Conservation (phyloP, 495 filamentous ascomycete species). For the Trypethelium eluteriae region DNA sequence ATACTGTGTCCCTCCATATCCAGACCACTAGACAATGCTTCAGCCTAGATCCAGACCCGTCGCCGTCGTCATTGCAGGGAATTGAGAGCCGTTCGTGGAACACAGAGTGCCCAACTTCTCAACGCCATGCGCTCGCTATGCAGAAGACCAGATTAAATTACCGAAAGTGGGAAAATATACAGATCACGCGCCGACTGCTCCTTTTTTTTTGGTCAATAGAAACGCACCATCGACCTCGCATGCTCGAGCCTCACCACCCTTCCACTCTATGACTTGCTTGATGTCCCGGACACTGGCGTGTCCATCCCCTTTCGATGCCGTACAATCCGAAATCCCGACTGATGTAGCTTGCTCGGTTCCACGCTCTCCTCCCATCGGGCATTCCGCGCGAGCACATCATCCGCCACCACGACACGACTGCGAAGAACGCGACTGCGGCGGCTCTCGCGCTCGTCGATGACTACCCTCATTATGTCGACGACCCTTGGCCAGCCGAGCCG, state of each 20-base stretch:
- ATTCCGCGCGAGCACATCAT: constrained; percentile 27
- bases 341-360: constrained; percentile 18
- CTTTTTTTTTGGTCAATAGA: not conserved
- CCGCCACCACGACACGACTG: constrained; percentile 16
- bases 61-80: not conserved
- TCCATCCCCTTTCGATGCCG: constrained; percentile 18
- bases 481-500: constrained; percentile 41
- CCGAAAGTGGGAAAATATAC: not conserved
- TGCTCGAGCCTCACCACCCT: not conserved
- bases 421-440: constrained; percentile 25
- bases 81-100: not conserved
- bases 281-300: constrained; percentile 14
- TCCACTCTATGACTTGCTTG: not conserved
- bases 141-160: not conserved
- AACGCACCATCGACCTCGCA: not conserved
- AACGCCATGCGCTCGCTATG: constrained; percentile 17
- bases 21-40: not conserved
- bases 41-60: not conserved
- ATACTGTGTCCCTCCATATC: too few species aligned
- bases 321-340: constrained; percentile 21
- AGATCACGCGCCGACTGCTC: not conserved
- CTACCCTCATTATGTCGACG: constrained; percentile 42
- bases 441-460: constrained; percentile 55
- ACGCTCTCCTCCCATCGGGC: constrained; percentile 37
- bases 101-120: constrained; percentile 2